Evolutionary conservation across 148 eudicot species (phyloP).

Genomic region (Spergularia marina): DNA sequence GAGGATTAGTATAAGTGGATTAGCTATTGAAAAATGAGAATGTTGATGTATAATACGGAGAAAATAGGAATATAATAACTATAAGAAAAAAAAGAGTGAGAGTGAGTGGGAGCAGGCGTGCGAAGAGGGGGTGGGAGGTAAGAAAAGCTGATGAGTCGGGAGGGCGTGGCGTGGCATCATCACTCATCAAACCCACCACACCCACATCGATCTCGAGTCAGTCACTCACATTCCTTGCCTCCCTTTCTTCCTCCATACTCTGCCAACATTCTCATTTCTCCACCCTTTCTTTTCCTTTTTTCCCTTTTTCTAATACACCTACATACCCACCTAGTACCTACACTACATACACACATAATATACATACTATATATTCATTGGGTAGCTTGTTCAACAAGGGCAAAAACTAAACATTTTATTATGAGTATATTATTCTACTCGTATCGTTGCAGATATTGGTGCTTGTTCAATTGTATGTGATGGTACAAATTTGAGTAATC

Average conservation of each 20-base stretch:
- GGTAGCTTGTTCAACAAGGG: no score
- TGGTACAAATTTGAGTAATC: no score
- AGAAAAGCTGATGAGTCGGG: not conserved
- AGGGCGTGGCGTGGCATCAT: slow-evolving; percentile 44
- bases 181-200: slow-evolving; percentile 45
- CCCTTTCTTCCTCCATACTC: slow-evolving; percentile 40
- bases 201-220: slow-evolving; percentile 15
- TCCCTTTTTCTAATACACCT: not conserved
- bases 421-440: no score
- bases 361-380: no score
- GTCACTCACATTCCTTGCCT: slow-evolving; percentile 43
- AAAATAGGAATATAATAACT: slow-evolving; percentile 17
- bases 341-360: no score
- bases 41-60: slow-evolving; percentile 21
- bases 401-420: no score
- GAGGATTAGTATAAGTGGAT: not conserved
- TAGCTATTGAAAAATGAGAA: slow-evolving; percentile 29
- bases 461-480: no score
- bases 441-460: no score
- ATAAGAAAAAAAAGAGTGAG: slow-evolving; percentile 2
- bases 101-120: slow-evolving; percentile 37
- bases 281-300: not conserved
- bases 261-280: slow-evolving; percentile 13
- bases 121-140: slow-evolving; percentile 17
- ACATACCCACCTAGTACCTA: no score